Base-by-base conservation (phyloP, 2,329 filamentous ascomycete species). In the Neocatenulostroma microsporum region DNA sequence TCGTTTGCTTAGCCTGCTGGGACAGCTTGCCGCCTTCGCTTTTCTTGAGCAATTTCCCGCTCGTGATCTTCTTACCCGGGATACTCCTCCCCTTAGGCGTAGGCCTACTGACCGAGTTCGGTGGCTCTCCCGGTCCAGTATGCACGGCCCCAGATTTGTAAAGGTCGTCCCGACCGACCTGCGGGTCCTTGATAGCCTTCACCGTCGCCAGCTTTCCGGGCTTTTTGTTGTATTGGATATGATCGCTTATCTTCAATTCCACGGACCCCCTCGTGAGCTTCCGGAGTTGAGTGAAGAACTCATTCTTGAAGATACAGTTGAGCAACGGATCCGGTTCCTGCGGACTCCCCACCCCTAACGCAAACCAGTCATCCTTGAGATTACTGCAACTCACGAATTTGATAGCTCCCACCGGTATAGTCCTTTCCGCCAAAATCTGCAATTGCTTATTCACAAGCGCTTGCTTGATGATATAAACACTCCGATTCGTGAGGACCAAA, bases 201-300 rank as follows among this genome's bases (percentile, higher is more conserved):
- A 98, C 83, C 5, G 78, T 65, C 36, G 89, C 83, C 60, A 85
- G 74, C 67, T 98, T 98, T 37, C 85, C 85, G 1, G 91, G 91
- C 64, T 98, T 98, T 73, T 96, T 98, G 57, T 89, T 88, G 62
- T 94, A 98, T 58, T 94, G 85, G 50, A 98, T 88, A 41, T 72
- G 73, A 19, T 91, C 81, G n/a, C 69, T 77, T 44, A 96, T 82
- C 62, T 84, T 86, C 31, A 98, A 65, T 56, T 80, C 86, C 56
- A 94, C 75, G 8, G 84, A 79, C 7, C 83, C 85, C 3, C 83
- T 80, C 62, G 93, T 83, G 35, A 79, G 78, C 34, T 77, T 79
- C 56, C 81, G 78, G 66, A 98, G 79, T 46, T 95, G 88, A 1
- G 89, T 93, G 57, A 96, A 94, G 62, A 98, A 80, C 56, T 98